Evolutionary conservation across 306 rosid genomes (phyloP), one percentile per base, ranked within the genome.

Genomic region (Quercus variabilis): DNA sequence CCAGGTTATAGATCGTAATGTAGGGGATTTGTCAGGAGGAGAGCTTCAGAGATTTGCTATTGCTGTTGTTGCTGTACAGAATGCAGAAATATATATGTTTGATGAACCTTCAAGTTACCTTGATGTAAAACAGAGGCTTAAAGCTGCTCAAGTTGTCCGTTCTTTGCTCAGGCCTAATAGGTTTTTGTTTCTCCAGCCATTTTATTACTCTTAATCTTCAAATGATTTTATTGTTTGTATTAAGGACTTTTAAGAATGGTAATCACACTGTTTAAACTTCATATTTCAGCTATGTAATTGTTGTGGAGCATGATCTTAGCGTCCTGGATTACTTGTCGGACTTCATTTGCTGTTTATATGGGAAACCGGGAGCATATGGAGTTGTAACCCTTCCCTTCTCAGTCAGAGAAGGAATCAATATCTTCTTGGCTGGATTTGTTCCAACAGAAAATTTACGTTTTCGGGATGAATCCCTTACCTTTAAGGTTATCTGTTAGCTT

Each of bases 351-450:
- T 96, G 99, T 85, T 81, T 96, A 77, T 96, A 93, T 79, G 99
- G 99, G 25, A 96, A 96, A 81, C 99, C 99, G 63, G 98, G 99
- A 86, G 98, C 97, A 54, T 96, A 93, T 85, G 99, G 99, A 80
- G 99, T 96, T 76, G 99, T 96, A 55, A 96, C 99, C 67, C 96
- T 96, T 81, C 99, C 99, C 62, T 96, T 96, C 92, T 96, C 99
- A 15, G 99, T 96, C 76, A 85, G 99, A 89, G 99, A 96, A 87
- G 99, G 99, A 82, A 96, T 96, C 78, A 96, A 96, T 81, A 93
- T 96, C 85, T 96, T 96, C 89, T 93, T 96, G 90, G 87, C 98
- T 58, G 99, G 99, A 49, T 96, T 91, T 85, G 98, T 96, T 85
- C 99, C 99, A 49, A 96, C 99, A 19, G 99, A 96, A 86, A 96